Base-by-base conservation (phyloP, 2,329 filamentous ascomycete species). In the Aspergillus brasiliensis region DNA sequence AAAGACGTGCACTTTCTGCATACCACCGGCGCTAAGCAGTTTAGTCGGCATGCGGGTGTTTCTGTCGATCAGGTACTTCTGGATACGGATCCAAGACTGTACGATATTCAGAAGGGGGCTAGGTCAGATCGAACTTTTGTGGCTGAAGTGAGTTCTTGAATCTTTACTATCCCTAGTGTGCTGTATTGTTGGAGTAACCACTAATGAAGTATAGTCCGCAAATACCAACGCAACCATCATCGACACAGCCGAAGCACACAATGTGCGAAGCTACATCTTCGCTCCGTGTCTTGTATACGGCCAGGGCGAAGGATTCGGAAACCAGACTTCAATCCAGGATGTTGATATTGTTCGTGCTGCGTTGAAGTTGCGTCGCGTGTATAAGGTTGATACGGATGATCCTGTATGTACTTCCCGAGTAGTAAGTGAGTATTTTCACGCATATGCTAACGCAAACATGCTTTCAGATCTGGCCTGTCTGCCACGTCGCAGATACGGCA, bases 11-110 rank as follows among this genome's bases (percentile, higher is more conserved):
- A 84, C 62, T 82, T 84, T 56, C 62, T 84, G 15, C 78, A 81
- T 60, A 84, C 82, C 0, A 77, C 71, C 2, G 83, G 83, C 0
- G 82, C 83, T 21, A 86, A 85, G 69, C 64, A 81, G 3, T 84
- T 85, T 65, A 83, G 81, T 13, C 75, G 71, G 27, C 80, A 82
- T 66, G 77, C 77, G 0, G 81, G 78, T 0, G 28, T 34, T 5
- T 34, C 11, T 2, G 28, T 6, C 28, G 11, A 34, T 13, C 28
- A 34, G 28, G 28, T 2, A 34, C 11, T 34, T 10, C 13, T 34
- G 2, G 83, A 85, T 60, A 77, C 73, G 2, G 78, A 83, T 34
- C 28, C 28, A 0, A 57, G 66, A 0, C 62, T 84, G 10, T 82
- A 79, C 51, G 71, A 77, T 0, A 72, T 81, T 3, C 80, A 82